Percentiles rank a stretch among this genome's conserved stretches.
Conservation (phyloP, 2,329 filamentous ascomycete species). For the Fusarium phyllophilum region DNA sequence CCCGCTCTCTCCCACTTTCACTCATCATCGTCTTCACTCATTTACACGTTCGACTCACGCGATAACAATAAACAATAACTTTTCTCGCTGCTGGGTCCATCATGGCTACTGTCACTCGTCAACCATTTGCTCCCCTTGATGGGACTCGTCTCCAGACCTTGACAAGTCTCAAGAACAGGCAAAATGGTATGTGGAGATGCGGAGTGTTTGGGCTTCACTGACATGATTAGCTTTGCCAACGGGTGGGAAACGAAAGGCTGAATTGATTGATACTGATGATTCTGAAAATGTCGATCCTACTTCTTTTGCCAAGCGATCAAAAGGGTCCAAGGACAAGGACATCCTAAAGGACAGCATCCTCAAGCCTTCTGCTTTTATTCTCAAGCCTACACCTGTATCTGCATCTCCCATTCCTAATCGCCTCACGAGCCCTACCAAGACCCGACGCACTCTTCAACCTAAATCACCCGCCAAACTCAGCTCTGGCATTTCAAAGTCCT, state of each 20-base stretch:
- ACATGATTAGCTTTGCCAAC: constrained; percentile 54
- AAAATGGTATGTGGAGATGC: constrained; percentile 68
- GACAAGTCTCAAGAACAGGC: constrained; percentile 80
- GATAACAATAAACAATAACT: constrained; percentile 30
- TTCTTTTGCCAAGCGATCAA: constrained; percentile 68
- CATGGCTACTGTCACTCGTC: constrained; percentile 70
- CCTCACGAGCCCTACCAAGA: constrained; percentile 48
- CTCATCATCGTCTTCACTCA: constrained; percentile 8
- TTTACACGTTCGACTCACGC: constrained; percentile 27
- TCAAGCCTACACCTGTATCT: constrained; percentile 53
- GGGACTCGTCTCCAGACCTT: constrained; percentile 75
- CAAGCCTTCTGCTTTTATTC: constrained; percentile 60
- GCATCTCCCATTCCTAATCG: constrained; percentile 44
- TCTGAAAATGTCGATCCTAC: constrained; percentile 71
- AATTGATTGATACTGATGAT: constrained; percentile 62
- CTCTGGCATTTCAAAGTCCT: constrained; percentile 57
- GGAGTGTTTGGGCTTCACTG: constrained; percentile 14
- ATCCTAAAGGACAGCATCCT: constrained; percentile 53
- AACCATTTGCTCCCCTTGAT: constrained; percentile 80
- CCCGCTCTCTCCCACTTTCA: constrained; percentile 30
- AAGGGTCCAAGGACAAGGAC: constrained; percentile 51
- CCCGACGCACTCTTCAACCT: constrained; percentile 60
- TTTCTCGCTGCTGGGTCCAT: constrained; percentile 17
- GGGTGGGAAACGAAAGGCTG: constrained; percentile 68
- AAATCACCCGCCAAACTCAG: constrained; percentile 63